Evolutionary conservation across 2,329 filamentous ascomycete genomes (phyloP).

Genomic region (Sordariomycetes sp.): DNA sequence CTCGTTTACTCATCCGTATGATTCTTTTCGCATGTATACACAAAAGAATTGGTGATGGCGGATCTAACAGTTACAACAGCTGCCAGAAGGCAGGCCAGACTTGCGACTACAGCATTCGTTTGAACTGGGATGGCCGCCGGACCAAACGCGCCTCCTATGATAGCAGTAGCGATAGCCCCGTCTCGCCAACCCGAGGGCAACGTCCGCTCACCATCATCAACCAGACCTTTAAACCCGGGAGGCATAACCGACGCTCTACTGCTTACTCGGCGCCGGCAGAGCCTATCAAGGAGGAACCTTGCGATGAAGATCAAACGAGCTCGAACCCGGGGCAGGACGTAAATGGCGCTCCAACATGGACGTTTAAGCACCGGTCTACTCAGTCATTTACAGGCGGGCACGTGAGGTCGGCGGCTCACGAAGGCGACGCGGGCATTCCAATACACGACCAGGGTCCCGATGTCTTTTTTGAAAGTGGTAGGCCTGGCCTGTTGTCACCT

Average conservation of each 20-base stretch:
- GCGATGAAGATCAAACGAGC: background rate
- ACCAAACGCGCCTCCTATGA: slow-evolving; percentile 9
- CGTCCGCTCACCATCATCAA: slow-evolving; percentile 21
- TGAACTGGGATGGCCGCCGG: slow-evolving; percentile 65
- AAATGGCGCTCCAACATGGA: background rate
- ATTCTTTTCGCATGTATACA: background rate
- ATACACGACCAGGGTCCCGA: background rate
- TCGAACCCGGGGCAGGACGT: background rate
- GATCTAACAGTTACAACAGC: slow-evolving; percentile 13
- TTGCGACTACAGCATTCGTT: slow-evolving; percentile 69
- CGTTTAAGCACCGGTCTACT: background rate
- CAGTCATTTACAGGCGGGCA: background rate
- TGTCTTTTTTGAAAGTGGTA: background rate
- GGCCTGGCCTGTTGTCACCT: background rate
- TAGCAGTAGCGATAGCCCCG: slow-evolving; percentile 3
- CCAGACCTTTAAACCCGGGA: slow-evolving; percentile 9
- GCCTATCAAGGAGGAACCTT: background rate
- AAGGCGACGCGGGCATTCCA: background rate
- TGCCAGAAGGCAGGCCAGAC: slow-evolving; percentile 58
- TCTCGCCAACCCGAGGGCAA: slow-evolving; percentile 13
- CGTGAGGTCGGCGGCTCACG: background rate
- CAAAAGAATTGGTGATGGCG: background rate
- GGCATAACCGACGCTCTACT: background rate
- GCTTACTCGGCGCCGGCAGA: background rate
- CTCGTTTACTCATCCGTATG: background rate